phyloP scores from a whole-genome alignment of 345 rosid genomes.

The Cardamine occulta region DNA sequence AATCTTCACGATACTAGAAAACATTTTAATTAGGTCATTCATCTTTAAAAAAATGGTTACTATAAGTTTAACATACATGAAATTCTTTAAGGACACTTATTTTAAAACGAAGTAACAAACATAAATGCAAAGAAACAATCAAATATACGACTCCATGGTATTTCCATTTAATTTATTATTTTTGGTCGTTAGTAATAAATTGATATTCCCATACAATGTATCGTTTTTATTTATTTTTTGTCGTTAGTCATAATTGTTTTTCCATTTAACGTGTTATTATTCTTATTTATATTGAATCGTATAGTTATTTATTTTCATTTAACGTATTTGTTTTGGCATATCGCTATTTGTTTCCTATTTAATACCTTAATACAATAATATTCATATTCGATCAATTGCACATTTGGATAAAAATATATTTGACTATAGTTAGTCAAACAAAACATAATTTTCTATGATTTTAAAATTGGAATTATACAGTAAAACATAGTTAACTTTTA shows the following conservation, averaged over 20 bases:
- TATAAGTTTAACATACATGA: too few relatives aligned
- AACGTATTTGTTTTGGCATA: not conserved
- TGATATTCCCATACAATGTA: not conserved
- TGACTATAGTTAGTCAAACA: conserved; percentile 27
- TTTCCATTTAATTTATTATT: too few relatives aligned
- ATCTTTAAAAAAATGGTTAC: too few relatives aligned
- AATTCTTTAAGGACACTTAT: too few relatives aligned
- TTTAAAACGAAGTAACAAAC: too few relatives aligned
- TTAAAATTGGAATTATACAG: not conserved
- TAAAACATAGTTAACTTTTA: not conserved
- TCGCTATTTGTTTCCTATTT: not conserved
- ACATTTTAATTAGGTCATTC: too few relatives aligned
- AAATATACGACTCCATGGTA: too few relatives aligned
- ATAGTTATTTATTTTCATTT: not conserved
- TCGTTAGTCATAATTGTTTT: not conserved
- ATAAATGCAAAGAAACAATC: too few relatives aligned
- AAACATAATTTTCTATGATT: not conserved
- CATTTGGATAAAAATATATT: conserved; percentile 6
- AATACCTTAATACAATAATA: not conserved
- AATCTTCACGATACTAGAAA: not conserved
- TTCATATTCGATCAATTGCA: not conserved
- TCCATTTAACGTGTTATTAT: not conserved
- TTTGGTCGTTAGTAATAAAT: too few relatives aligned
- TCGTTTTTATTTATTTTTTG: too few relatives aligned
- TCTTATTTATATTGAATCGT: not conserved